Base-by-base conservation (phyloP, 2,329 filamentous ascomycete species). In the Thielaviopsis punctulata region DNA sequence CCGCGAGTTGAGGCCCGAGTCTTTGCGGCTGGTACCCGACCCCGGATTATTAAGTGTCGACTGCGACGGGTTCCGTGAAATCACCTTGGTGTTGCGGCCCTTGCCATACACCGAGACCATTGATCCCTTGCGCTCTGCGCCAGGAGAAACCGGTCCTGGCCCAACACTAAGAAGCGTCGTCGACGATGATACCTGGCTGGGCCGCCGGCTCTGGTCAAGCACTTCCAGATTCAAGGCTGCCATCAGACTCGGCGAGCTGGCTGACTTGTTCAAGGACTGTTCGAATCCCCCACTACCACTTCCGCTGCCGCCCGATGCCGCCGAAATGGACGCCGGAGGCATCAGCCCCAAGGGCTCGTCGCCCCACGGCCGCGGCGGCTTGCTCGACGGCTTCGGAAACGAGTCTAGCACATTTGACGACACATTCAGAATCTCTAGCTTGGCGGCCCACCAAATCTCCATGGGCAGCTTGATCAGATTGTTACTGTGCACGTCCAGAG, bases 401-500 rank as follows among this genome's bases (percentile, higher is more conserved):
- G 78, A 80, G 49, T 89, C 84, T 19, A 98, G 73, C 6, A 96
- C 82, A 59, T 98, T 98, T 10, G 92, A 95, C 0, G 90, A 96
- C 12, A 94, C 82, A 60, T 98, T 98, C 55, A 98, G 75, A 0
- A 84, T 90, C 65, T 96, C 89, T 52, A 98, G 68, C 62, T 84
- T 88, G 59, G 83, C 82, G 49, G 90, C 90, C 73, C 86, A 90
- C 92, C 92, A 98, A n/a, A 98, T 75, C 62, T 98, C 92, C 62
- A 86, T 79, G 1, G 92, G 92, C 27, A 98, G 71, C 61, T 83
- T 84, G 58, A 82, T 84, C 54, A 98, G 76, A 62, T 96, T 98
- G 69, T 96, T 98, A 62, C 92, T 87, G 57, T 90, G 79, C 18
- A 96, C 76, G 62, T 98, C 90, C 41, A 98, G 72, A 56, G 88